These are phyloP conservation scores for Triticum timopheevii DNA, from an alignment of 176 grass and related monocot genomes.

Conservation along the genomic window DNA sequence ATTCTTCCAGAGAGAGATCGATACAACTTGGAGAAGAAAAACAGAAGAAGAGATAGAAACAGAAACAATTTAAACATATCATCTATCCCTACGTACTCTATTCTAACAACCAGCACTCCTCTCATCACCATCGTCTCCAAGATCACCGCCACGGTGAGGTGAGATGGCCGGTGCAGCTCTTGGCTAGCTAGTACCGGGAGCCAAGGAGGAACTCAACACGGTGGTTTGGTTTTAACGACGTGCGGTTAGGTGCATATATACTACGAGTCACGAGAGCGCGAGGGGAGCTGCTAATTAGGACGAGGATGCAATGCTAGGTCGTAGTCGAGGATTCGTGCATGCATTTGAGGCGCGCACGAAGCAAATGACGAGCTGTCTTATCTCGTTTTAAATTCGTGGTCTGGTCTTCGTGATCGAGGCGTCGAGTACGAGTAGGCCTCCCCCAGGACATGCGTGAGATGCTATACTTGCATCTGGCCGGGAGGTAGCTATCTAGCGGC, in stretches of 20 bases:
- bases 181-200: neutral
- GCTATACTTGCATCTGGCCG: neutral
- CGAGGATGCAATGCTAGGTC: neutral
- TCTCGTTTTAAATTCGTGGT: neutral
- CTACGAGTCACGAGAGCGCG: neutral
- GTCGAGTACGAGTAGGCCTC: neutral
- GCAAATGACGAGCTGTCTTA: neutral
- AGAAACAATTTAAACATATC: too few relatives aligned
- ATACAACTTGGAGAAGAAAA: too few relatives aligned
- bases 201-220: constrained; percentile 4
- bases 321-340: neutral
- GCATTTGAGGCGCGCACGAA: constrained; percentile 33
- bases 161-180: neutral
- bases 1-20: too few relatives aligned
- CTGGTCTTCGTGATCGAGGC: neutral
- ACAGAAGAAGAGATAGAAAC: too few relatives aligned
- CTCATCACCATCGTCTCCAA: neutral
- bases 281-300: neutral
- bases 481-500: neutral
- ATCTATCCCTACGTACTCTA: too few relatives aligned
- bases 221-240: neutral
- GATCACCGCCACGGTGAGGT: neutral
- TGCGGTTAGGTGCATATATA: neutral
- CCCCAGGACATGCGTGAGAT: constrained; percentile 17
- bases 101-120: neutral